Base-by-base conservation (phyloP, 345 rosid species). In the Camelina hispida region DNA sequence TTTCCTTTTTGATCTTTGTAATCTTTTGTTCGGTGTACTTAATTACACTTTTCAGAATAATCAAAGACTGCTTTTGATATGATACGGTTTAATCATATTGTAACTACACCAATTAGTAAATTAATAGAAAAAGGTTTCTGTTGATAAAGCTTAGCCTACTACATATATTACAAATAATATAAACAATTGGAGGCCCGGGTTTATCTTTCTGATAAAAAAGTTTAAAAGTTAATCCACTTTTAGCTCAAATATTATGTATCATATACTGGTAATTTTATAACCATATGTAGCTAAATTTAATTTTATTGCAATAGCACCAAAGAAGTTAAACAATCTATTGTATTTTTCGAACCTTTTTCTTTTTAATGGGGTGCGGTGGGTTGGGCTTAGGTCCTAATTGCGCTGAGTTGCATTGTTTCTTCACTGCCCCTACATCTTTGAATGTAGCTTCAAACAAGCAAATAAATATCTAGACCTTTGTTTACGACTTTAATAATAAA, bases 1-100 rank as follows among this genome's bases (percentile, higher is more conserved):
- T 63, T 55, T 63, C 59, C 53, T 18, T 77, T 62, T 70, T 44
- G 50, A 62, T 62, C 14, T 54, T 54, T 69, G 42, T 53, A 68
- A 32, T 52, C 64, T 46, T 50, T 65, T 68, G 67, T 78, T 78
- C 51, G 73, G 72, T 60, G 13, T 60, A 70, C 62, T 78, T 78
- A 72, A 72, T 66, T 69, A 72, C n/a, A 61, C 77, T 72, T 72
- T 62, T 55, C 17, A 2, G 15, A 64, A 30, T 51, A 43, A 40
- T 20, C 12, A 71, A 60, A 34, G 72, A 64, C 66, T 55, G 54
- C 48, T 55, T 70, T 77, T 47, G 58, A 23, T 50, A 66, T 34
- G 69, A 72, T 52, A 78, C 37, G 44, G 25, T 66, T 66, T 59
- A n/a, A 17, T 14, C 43, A n/a, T 72, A 42, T 22, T 66, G 61